Evolutionary conservation across 2,329 filamentous ascomycete species (phyloP).

Genomic region (Fusarium coffeatum): DNA sequence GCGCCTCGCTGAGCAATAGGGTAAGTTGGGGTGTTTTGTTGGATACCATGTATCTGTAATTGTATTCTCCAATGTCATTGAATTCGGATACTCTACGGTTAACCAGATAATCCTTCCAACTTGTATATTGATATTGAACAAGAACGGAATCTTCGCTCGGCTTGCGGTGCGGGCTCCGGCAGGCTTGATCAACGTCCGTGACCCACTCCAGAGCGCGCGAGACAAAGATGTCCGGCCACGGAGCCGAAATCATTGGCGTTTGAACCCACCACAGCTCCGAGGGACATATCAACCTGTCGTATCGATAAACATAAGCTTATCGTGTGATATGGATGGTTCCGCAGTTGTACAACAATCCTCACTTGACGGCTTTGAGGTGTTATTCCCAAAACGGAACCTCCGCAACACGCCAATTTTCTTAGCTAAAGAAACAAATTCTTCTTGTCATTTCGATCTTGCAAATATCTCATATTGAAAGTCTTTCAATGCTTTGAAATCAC

Average conservation of each 20-base stretch:
- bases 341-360: neutral
- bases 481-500: neutral
- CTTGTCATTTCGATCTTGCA: neutral
- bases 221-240: slow-evolving; percentile 1
- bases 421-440: neutral
- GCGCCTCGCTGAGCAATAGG: too few relatives aligned
- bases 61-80: too few relatives aligned
- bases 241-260: neutral
- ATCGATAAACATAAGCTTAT: neutral
- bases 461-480: neutral
- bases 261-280: neutral
- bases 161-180: neutral
- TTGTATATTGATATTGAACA: too few relatives aligned
- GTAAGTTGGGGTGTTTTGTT: too few relatives aligned
- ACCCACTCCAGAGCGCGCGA: slow-evolving; percentile 11
- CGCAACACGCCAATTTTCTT: neutral
- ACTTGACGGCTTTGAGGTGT: neutral
- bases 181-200: slow-evolving; percentile 23
- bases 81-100: too few relatives aligned
- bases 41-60: too few relatives aligned
- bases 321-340: neutral
- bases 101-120: too few relatives aligned
- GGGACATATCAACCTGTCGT: neutral
- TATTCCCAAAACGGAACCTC: slow-evolving; percentile 19
- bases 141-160: too few relatives aligned